A percentile compares a stretch with the other conserved stretches of the same genome.
Conservation (phyloP, 2,329 filamentous ascomycete genomes). For the Monosporascus sp. region DNA sequence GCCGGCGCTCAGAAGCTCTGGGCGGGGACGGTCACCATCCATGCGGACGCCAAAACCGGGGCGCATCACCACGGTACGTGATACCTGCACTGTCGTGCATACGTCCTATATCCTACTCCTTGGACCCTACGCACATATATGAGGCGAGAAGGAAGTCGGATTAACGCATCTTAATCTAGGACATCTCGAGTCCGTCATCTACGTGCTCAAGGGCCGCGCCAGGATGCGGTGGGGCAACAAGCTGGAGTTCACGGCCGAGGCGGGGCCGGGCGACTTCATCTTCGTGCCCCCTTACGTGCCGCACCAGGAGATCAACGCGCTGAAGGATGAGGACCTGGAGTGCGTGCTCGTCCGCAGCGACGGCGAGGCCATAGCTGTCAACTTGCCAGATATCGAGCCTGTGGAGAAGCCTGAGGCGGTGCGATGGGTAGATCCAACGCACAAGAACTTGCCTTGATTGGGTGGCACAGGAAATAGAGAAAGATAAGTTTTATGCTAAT, state of each 20-base stretch:
- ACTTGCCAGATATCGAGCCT: constrained; percentile 36
- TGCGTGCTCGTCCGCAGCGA: constrained; percentile 38
- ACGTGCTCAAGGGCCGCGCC: constrained; percentile 37
- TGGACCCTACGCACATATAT: too few species aligned
- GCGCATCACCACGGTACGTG: constrained; percentile 35
- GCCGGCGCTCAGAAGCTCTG: constrained; percentile 39
- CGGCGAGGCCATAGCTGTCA: constrained; percentile 38
- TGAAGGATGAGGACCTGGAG: constrained; percentile 34
- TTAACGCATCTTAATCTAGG: background rate
- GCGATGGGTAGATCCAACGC: constrained; percentile 41
- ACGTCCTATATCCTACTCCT: background rate
- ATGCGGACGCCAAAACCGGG: constrained; percentile 38
- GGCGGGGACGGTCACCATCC: constrained; percentile 40
- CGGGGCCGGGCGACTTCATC: constrained; percentile 41
- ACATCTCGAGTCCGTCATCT: constrained; percentile 40
- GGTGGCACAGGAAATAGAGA: too few species aligned
- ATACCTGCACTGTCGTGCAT: background rate
- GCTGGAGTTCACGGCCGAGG: constrained; percentile 39
- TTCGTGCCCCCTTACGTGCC: constrained; percentile 40
- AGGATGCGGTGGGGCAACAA: constrained; percentile 41
- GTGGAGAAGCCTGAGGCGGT: constrained; percentile 37
- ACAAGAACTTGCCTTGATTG: constrained; percentile 13
- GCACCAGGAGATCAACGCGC: constrained; percentile 42
- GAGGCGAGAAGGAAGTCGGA: background rate
- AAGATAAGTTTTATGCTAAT: too few species aligned